Conservation (phyloP, 345 rosid genomes). For the Angophora floribunda region DNA sequence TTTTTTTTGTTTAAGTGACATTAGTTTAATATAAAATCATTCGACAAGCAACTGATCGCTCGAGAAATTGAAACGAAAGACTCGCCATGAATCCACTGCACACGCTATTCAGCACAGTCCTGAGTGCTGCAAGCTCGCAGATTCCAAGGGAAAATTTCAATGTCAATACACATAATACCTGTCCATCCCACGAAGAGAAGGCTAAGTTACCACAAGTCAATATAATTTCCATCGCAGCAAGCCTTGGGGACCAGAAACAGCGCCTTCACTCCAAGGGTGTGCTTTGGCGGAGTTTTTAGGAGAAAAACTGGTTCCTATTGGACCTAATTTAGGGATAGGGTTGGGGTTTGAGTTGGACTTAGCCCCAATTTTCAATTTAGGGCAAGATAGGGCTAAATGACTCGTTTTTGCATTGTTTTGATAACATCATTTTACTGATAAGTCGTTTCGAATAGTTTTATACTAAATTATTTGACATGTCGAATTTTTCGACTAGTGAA, state of each 20-base stretch:
- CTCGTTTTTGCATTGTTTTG: neutral
- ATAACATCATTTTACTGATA: too few species aligned
- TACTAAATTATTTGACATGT: neutral
- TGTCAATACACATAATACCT: neutral
- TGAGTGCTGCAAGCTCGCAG: neutral
- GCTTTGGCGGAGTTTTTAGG: neutral
- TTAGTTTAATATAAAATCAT: neutral
- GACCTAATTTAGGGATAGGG: neutral
- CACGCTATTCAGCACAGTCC: neutral
- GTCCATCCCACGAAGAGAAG: neutral
- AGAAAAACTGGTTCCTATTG: neutral
- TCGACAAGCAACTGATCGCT: neutral
- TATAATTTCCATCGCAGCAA: neutral
- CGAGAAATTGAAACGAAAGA: neutral
- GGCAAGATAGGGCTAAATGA: neutral
- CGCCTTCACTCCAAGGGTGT: neutral
- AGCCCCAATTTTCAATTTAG: too few species aligned
- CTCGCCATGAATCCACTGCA: neutral
- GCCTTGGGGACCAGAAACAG: neutral
- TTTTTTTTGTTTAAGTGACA: neutral
- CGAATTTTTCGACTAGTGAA: too few species aligned
- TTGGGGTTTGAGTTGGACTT: neutral
- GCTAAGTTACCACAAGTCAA: neutral
- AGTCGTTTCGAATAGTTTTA: neutral
- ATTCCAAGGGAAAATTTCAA: neutral